Base-by-base conservation (phyloP, 768 basidiomycete species). In the Arthromyces matolae region DNA sequence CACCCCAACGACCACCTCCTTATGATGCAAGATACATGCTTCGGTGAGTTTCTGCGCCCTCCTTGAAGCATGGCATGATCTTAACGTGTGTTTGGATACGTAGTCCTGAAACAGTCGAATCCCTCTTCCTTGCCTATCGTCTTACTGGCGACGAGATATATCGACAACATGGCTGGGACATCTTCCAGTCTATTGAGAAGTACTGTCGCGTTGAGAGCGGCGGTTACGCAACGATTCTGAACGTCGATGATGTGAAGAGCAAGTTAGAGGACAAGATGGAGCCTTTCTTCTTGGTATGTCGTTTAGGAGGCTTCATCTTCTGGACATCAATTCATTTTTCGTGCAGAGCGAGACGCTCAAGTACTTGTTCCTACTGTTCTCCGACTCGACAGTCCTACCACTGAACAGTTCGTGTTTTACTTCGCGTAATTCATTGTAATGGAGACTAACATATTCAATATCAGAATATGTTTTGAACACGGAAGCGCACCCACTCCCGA, bases 21-120 rank as follows among this genome's bases (percentile, higher is more conserved):
- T 84, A 91, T 48, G 94, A 97, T 55, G 93, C 92, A 13, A 83
- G 93, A 18, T 97, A 98, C 63, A 94, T 95, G 53, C 80, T 98
- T 12, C 79, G 93, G 80, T 81, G 54, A 14, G 75, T 60, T 44
- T 18, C 24, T 35, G 10, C 23, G 25, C 29, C 14, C 44, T 18
- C 3, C 19, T 8, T 5, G 27, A 1, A 36, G 32, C 23, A 18
- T 19, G n/a, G n/a, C n/a, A 14, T 40, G 8, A 38, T n/a, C 29
- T 20, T 8, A 9, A 47, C 22, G 16, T 7, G 20, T 19, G 19
- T 33, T 32, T 29, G 37, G 23, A 9, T 23, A 29, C n/a, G 13
- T 22, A 43, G 45, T 13, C 49, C 49, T 3, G 43, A 49, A 29
- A 55, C 36, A 14, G 33, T 51, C 7, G 46, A 55, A 39, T 57